A percentile compares a stretch with the other conserved stretches of the same genome.
These are phyloP conservation scores for Linanthus parryae DNA, from an alignment of 148 eudicot genomes.

Conservation along the genomic window DNA sequence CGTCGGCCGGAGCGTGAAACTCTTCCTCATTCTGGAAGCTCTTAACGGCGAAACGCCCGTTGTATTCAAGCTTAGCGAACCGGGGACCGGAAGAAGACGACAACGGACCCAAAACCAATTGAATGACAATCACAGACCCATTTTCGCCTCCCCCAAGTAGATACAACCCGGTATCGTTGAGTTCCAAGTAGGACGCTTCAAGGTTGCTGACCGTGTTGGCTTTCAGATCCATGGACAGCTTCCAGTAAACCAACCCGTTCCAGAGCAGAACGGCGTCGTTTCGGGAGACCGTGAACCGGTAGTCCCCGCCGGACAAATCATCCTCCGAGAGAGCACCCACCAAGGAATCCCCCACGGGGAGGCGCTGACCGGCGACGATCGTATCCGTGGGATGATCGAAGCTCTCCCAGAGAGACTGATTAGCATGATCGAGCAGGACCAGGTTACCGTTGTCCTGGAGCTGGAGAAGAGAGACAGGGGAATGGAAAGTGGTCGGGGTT, in stretches of 20 bases:
- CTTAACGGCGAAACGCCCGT: slow-evolving; percentile 45
- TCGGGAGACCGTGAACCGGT: slow-evolving; percentile 33
- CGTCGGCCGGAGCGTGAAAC: slow-evolving; percentile 41
- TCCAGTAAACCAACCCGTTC: slow-evolving; percentile 51
- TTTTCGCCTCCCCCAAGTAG: slow-evolving; percentile 32
- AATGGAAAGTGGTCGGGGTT: slow-evolving; percentile 37
- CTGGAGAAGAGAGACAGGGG: slow-evolving; percentile 33
- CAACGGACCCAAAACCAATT: slow-evolving; percentile 23
- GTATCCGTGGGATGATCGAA: slow-evolving; percentile 64
- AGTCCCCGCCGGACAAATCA: slow-evolving; percentile 46
- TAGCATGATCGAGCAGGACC: slow-evolving; percentile 39
- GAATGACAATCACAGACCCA: slow-evolving; percentile 35
- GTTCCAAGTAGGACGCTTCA: slow-evolving; percentile 34
- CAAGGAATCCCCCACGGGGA: slow-evolving; percentile 34
- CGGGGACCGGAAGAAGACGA: slow-evolving; percentile 51
- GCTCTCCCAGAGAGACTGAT: slow-evolving; percentile 63
- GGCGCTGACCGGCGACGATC: slow-evolving; percentile 50
- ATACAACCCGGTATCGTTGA: slow-evolving; percentile 56
- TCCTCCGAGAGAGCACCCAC: slow-evolving; percentile 30
- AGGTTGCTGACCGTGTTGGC: slow-evolving; percentile 36
- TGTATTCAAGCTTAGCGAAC: slow-evolving; percentile 36
- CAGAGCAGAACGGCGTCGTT: slow-evolving; percentile 57
- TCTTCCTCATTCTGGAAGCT: slow-evolving; percentile 36
- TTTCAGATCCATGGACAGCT: slow-evolving; percentile 51
- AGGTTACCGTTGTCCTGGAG: slow-evolving; percentile 63